These are phyloP conservation scores for Pseudodiploospora longispora DNA, from an alignment of 2,329 filamentous ascomycete species.

Conservation along the genomic window DNA sequence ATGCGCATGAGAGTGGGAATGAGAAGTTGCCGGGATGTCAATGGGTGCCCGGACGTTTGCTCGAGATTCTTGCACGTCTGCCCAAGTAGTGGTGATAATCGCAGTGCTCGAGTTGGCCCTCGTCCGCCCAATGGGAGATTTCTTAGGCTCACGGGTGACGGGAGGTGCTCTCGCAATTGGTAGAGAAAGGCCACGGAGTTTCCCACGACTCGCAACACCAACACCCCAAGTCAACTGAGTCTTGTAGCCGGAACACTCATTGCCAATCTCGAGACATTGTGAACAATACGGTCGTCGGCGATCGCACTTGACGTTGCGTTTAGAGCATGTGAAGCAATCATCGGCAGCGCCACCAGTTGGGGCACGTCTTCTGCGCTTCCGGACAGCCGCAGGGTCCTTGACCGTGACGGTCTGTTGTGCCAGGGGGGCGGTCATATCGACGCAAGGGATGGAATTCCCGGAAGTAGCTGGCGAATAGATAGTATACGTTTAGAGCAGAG, in stretches of 20 bases:
- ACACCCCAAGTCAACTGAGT: slow-evolving; percentile 96
- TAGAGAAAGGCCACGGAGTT: slow-evolving; percentile 80
- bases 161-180: slow-evolving; percentile 55
- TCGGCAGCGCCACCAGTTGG: slow-evolving; percentile 82
- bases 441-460: too few species aligned
- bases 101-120: slow-evolving; percentile 37
- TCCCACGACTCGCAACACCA: slow-evolving; percentile 89
- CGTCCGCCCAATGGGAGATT: slow-evolving; percentile 32
- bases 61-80: slow-evolving; percentile 25
- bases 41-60: slow-evolving; percentile 25
- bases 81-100: slow-evolving; percentile 19
- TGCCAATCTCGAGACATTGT: slow-evolving; percentile 83
- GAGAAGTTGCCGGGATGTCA: slow-evolving; percentile 22
- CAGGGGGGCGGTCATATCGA: slow-evolving; percentile 41
- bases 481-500: too few species aligned
- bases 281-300: slow-evolving; percentile 89
- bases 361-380: slow-evolving; percentile 78
- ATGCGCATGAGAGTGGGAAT: too few species aligned
- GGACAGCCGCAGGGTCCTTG: slow-evolving; percentile 44
- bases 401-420: slow-evolving; percentile 34
- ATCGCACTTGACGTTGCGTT: slow-evolving; percentile 79
- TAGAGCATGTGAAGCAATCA: slow-evolving; percentile 91
- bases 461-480: too few species aligned
- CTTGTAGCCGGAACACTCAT: slow-evolving; percentile 93
- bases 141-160: slow-evolving; percentile 42